These are phyloP conservation scores for Thuja plicata DNA, from an alignment of 83 land plant genomes.

Conservation along the genomic window DNA sequence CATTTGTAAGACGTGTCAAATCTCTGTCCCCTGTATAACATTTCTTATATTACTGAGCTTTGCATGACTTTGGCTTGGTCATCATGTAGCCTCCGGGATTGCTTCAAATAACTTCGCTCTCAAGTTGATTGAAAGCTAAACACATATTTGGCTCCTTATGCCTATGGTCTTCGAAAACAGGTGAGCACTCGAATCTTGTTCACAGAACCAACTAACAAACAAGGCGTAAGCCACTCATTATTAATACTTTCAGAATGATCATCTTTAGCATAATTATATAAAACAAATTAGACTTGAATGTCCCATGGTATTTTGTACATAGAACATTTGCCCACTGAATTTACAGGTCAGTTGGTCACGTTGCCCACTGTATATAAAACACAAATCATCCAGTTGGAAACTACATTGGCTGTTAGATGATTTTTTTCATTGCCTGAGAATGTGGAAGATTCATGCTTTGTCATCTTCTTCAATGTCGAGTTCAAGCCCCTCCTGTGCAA, in stretches of 20 bases:
- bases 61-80: not conserved
- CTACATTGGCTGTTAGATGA: not conserved
- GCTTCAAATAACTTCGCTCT: not conserved
- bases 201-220: not conserved
- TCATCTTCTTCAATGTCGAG: slow-evolving; percentile 67
- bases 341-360: not conserved
- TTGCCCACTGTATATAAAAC: not conserved
- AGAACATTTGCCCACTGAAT: not conserved
- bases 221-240: not conserved
- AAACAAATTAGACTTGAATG: not conserved
- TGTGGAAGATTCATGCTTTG: not conserved
- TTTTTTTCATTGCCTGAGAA: not conserved
- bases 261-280: not conserved
- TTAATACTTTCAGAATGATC: not conserved
- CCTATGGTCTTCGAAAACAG: not conserved
- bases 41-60: not conserved
- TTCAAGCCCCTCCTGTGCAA: slow-evolving; percentile 98
- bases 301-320: not conserved
- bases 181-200: not conserved
- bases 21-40: not conserved
- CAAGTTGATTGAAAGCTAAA: not conserved
- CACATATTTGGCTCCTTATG: not conserved
- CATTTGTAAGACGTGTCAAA: not conserved
- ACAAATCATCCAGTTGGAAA: not conserved
- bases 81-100: not conserved